phyloP scores from a whole-genome alignment of 352 stramenopile species.

The Pythium oligandrum region DNA sequence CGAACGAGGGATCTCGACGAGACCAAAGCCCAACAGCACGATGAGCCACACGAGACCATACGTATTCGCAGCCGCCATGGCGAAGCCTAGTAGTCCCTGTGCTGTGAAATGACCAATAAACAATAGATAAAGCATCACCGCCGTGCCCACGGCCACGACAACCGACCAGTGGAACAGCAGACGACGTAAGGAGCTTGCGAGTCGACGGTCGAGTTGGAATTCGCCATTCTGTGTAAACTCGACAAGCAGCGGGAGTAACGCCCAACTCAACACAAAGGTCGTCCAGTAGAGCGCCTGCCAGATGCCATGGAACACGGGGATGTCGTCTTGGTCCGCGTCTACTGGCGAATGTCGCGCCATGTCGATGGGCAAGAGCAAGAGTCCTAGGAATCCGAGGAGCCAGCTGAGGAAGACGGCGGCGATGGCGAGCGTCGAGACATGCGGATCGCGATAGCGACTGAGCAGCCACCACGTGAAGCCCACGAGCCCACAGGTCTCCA shows the following conservation, averaged over 20 bases:
- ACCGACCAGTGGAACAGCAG: constrained; percentile 62
- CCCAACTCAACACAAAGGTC: constrained; percentile 62
- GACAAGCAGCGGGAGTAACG: constrained; percentile 51
- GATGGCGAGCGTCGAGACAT: constrained; percentile 30
- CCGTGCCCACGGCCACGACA: constrained; percentile 18
- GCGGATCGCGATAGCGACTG: constrained; percentile 44
- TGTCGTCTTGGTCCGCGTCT: constrained; percentile 3
- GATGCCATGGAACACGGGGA: not conserved
- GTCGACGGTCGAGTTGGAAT: constrained; percentile 35
- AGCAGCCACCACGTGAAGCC: constrained; percentile 61
- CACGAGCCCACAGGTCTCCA: constrained; percentile 39
- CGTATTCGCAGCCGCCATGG: constrained; percentile 60
- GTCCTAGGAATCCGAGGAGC: constrained; percentile 49
- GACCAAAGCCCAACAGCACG: constrained; percentile 51
- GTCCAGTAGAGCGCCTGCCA: constrained; percentile 68
- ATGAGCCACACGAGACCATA: constrained; percentile 67
- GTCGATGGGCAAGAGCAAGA: constrained; percentile 63
- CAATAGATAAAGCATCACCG: constrained; percentile 47
- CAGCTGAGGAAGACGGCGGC: constrained; percentile 52
- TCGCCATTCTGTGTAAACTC: constrained; percentile 63
- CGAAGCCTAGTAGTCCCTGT: constrained; percentile 38
- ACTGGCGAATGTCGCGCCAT: constrained; percentile 26
- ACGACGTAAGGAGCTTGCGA: constrained; percentile 29
- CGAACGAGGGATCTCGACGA: constrained; percentile 48
- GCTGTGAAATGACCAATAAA: constrained; percentile 53